Base-by-base conservation (phyloP, 2,329 filamentous ascomycete species). In the Coleophoma crateriformis region DNA sequence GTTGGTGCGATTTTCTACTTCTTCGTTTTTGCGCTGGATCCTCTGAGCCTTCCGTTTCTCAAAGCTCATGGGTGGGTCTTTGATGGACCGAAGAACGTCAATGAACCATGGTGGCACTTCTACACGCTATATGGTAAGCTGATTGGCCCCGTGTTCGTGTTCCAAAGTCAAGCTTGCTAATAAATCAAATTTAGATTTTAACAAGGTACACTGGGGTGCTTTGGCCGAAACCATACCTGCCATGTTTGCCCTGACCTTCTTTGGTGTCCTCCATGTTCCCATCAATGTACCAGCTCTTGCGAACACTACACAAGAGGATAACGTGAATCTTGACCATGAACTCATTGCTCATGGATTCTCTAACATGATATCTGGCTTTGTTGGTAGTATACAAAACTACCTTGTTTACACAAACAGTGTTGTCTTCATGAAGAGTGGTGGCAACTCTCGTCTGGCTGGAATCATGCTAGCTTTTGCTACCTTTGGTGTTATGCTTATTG, bases 221-320 rank as follows among this genome's bases (percentile, higher is more conserved):
- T 78, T 99, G 45, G 71, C 77, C n/a, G 84, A 90, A 61, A 91
- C 87, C 1, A 78, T 96, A 32, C 94, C 94, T 1, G 91, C 94
- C 32, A 97, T 99, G 88, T 84, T 99, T 61, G 94, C 94, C 0
- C 72, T 99, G 53, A 97, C 94, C 0, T 99, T 99, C 73, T 99
- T 99, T 61, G 94, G 94, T 47, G 86, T 99, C 49, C 79, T 99
- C 3, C 94, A 99, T 65, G 94, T 99, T 3, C 94, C 94, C 0
- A 99, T 99, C 70, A 99, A 99, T 61, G 91, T 99, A 4, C 94
- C 94, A 2, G 94, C 94, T 2, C 72, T 99, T 51, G 94, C 90
- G 0, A 85, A 96, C 45, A 90, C 90, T 33, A 89, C 88, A 4
- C 90, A 90, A 40, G 91, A 97, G 67, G 94, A 99, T 64, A 88